Evolutionary conservation across 371 early-diverging fungal species (phyloP).

Genomic region (Fennellomyces sp.): DNA sequence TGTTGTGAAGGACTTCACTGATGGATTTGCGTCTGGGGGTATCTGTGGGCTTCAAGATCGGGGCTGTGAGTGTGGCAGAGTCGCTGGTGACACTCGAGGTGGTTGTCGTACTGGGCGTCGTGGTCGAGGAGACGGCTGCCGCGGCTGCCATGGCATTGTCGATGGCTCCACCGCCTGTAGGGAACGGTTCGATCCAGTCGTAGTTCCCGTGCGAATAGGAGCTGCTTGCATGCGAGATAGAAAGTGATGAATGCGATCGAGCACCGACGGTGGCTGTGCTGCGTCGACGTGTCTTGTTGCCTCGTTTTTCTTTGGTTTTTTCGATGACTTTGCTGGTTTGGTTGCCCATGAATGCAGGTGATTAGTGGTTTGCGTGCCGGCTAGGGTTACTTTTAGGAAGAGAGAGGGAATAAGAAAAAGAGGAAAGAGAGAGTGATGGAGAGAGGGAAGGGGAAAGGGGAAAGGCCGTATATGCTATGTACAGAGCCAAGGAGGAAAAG

Average conservation of each 20-base stretch:
- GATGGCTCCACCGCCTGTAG: not conserved
- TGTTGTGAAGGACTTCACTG: slow-evolving; percentile 41
- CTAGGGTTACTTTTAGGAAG: not conserved
- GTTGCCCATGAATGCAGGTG: slow-evolving; percentile 33
- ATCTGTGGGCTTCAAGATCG: not conserved
- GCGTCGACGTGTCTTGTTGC: slow-evolving; percentile 28
- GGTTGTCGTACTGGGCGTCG: not conserved
- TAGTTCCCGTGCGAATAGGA: slow-evolving; percentile 33
- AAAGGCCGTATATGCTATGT: not conserved
- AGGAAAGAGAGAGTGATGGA: not conserved
- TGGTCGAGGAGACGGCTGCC: not conserved
- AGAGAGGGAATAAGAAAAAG: not conserved
- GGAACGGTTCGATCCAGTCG: slow-evolving; percentile 35
- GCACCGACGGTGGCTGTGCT: slow-evolving; percentile 39
- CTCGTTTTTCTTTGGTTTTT: slow-evolving; percentile 32
- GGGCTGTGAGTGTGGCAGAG: not conserved
- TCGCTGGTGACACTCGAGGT: not conserved
- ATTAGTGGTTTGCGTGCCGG: not conserved
- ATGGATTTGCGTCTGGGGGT: slow-evolving; percentile 41
- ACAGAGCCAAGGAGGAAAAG: too few relatives aligned
- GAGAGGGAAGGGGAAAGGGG: not conserved
- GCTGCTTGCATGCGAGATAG: slow-evolving; percentile 12
- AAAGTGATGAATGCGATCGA: slow-evolving; percentile 19
- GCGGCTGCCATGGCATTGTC: slow-evolving; percentile 11
- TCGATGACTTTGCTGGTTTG: slow-evolving; percentile 49